phyloP scores from a whole-genome alignment of 2,329 filamentous ascomycete genomes.

The Phyllosticta citriasiana region DNA sequence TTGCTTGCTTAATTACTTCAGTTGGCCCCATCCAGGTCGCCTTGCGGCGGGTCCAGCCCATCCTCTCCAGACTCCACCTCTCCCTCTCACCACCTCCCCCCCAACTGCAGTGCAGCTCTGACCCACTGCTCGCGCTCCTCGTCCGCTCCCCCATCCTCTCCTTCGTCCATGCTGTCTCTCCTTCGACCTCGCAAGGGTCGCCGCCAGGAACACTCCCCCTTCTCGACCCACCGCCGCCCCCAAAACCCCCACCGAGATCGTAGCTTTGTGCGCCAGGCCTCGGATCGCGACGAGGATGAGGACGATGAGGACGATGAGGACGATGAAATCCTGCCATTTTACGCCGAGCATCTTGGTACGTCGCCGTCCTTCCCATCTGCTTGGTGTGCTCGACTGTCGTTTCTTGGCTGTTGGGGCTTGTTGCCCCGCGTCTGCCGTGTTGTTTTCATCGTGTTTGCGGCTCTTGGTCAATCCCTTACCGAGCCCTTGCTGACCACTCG shows the following conservation, averaged over 20 bases:
- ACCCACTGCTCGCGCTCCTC: constrained; percentile 3
- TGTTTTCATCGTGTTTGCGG: not conserved
- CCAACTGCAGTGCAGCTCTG: not conserved
- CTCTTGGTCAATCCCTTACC: constrained; percentile 6
- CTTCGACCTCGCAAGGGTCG: constrained; percentile 22
- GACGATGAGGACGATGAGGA: constrained; percentile 20
- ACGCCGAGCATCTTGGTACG: constrained; percentile 26
- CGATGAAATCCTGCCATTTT: constrained; percentile 27
- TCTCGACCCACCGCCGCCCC: constrained; percentile 20
- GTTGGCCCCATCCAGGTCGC: too few species aligned
- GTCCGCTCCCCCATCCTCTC: not conserved
- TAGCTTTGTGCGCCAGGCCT: too few species aligned
- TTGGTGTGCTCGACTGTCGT: too few species aligned
- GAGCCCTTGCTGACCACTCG: constrained; percentile 16
- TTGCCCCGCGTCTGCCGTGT: too few species aligned
- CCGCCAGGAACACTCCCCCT: constrained; percentile 24
- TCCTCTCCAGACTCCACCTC: not conserved
- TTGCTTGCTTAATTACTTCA: too few species aligned
- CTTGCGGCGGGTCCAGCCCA: too few species aligned
- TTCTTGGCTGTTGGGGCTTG: too few species aligned
- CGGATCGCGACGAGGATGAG: constrained; percentile 15
- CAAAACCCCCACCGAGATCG: constrained; percentile 17
- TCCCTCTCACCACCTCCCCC: not conserved
- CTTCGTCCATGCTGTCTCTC: constrained; percentile 26
- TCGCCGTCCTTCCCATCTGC: not conserved